Evolutionary conservation across 2,329 filamentous ascomycete species (phyloP), one percentile per base, ranked within the genome.

Genomic region (Neofusicoccum sp.): DNA sequence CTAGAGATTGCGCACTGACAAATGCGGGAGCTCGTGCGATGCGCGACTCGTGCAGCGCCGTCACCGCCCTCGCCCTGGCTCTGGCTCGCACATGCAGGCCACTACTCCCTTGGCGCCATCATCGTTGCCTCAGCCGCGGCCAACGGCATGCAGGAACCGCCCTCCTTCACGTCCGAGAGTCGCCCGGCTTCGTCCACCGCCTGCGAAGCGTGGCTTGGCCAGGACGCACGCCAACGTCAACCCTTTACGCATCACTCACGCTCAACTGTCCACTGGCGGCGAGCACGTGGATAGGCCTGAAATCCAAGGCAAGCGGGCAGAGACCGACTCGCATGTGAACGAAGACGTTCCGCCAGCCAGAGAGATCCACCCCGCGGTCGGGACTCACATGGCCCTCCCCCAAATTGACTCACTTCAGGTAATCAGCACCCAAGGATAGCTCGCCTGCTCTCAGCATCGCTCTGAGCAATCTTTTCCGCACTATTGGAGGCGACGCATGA

Each of bases 51-150:
- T n/a, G 26, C 5, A 9, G 30, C 24, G 3, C 49, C 49, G 49
- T 54, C 49, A 41, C 20, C 49, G 36, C 12, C 48, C 24, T 11
- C n/a, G n/a, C n/a, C n/a, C n/a, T n/a, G n/a, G n/a, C n/a, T n/a
- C n/a, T n/a, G n/a, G 31, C 28, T 12, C 31, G 16, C 36, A 34
- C 8, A 9, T 56, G 51, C 51, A 11, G 11, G 51, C 12, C 51
- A n/a, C n/a, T n/a, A 11, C 26, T 33, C 33, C 14, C 48, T 53
- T 53, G 48, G 48, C 48, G 11, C n/a, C 49, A 41, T 54, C 49
- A 43, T 41, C 14, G 12, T 26, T 33, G 30, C 30, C 20, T 48
- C 28, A 33, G 4, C 26, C 30, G 11, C 24, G 14, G 34, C 48
- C 48, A 36, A 40, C 16, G 11, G 30, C 7, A 8, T 14, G 16